Evolutionary conservation across 2,329 filamentous ascomycete species (phyloP), one percentile per base, ranked within the genome.

Genomic region (Neoscytalidium dimidiatum): DNA sequence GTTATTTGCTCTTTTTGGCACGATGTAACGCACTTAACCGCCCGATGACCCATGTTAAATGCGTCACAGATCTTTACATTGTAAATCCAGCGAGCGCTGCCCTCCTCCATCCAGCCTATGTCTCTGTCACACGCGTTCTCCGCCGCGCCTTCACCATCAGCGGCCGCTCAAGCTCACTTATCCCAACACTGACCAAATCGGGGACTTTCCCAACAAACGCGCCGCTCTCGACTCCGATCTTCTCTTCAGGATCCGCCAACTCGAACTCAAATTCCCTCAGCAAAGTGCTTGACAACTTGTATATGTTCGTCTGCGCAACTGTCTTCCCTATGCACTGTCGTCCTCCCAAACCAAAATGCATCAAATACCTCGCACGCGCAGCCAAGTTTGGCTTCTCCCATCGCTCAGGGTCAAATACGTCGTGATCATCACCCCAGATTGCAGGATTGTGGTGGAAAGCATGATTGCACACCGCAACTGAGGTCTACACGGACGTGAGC

Each of bases 331-430:
- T 74, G 58, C 75, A 79, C 62, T 57, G 52, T 14, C 52, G 72
- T 69, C 70, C 69, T 1, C 76, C 76, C 0, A 74, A 65, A 1
- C 76, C 74, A 65, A 78, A 79, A 57, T 75, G 75, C 72, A 78
- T 77, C 28, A 78, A 65, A 9, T 71, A 70, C 17, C 69, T 66
- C 1, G 70, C 67, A 11, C 69, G 29, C 17, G 21, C 23, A 6
- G 46, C 33, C 6, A 41, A 6, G 21, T 38, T 17, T 5, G 35
- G 21, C 9, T 67, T 31, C 7, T 73, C 64, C 73, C 73, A 78
- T n/a, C 76, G 67, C 2, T 6, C 33, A 1, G 74, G 75, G 41
- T 73, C 65, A 60, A 74, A 78, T 4, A 70, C 52, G 44, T 75
- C 68, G 62, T 77, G 75, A 17, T 77, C 70, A 7, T 21, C 19